A percentile compares a stretch with the other conserved stretches of the same genome.
phyloP scores from a whole-genome alignment of 306 rosid genomes.

The Rubus parviflorus region DNA sequence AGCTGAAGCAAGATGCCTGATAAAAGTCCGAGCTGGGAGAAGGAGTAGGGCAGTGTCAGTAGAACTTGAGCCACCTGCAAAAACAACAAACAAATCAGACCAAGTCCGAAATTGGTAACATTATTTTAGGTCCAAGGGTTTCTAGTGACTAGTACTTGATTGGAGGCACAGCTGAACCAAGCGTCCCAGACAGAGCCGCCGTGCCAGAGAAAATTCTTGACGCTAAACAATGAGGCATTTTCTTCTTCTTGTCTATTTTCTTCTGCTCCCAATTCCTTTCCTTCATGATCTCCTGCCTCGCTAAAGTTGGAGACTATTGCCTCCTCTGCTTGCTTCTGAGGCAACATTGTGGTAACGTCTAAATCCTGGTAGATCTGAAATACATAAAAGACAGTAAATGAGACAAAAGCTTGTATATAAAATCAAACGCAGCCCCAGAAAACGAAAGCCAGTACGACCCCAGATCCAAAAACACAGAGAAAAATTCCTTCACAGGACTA shows the following conservation, averaged over 20 bases:
- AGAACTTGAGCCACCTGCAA: slow-evolving; percentile 93
- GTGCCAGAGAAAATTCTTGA: slow-evolving; percentile 84
- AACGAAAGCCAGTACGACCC: slow-evolving; percentile 52
- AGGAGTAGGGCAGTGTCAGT: slow-evolving; percentile 89
- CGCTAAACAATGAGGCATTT: slow-evolving; percentile 44
- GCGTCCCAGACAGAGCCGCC: slow-evolving; percentile 99
- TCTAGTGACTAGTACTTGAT: slow-evolving; percentile 53
- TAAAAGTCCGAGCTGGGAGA: slow-evolving; percentile 92
- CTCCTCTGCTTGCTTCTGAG: slow-evolving; percentile 87
- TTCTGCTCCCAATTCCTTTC: slow-evolving; percentile 31
- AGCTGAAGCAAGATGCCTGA: slow-evolving; percentile 81
- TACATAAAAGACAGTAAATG: slow-evolving; percentile 43
- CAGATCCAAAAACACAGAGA: slow-evolving; percentile 40
- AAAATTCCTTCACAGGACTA: slow-evolving; percentile 21
- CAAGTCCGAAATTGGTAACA: too few relatives aligned
- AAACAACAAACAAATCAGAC: not conserved
- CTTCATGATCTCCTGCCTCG: slow-evolving; percentile 55
- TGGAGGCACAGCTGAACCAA: slow-evolving; percentile 98
- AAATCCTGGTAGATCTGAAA: slow-evolving; percentile 59
- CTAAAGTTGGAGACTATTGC: slow-evolving; percentile 69
- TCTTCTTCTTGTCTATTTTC: slow-evolving; percentile 33
- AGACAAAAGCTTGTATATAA: slow-evolving; percentile 37
- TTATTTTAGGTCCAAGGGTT: not conserved
- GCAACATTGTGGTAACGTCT: slow-evolving; percentile 62
- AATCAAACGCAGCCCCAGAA: slow-evolving; percentile 47